These are phyloP conservation scores for Phaseolus coccineus DNA, from an alignment of 331 rosid genomes.

Conservation along the genomic window DNA sequence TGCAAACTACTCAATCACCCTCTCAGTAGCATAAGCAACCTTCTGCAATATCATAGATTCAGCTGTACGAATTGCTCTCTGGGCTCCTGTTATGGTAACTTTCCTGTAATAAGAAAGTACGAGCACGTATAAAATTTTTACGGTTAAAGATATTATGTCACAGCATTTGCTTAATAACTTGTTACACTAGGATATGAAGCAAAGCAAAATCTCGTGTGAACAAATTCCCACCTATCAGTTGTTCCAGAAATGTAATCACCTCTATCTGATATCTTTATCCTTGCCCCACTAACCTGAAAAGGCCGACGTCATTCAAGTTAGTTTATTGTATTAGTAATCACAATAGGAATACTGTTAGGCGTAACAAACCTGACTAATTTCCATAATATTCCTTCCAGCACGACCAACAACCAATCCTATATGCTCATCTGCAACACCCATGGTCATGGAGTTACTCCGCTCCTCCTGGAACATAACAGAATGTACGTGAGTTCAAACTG, in stretches of 20 bases:
- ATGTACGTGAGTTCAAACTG: constrained; percentile 33
- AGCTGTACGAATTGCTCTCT: constrained; percentile 87
- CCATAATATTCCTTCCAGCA: constrained; percentile 92
- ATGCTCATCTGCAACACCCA: constrained; percentile 89
- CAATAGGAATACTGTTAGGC: constrained; percentile 16
- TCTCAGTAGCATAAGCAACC: constrained; percentile 90
- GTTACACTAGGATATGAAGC: background rate
- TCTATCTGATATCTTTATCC: constrained; percentile 98
- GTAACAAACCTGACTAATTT: constrained; percentile 87
- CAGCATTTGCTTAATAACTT: constrained; percentile 21
- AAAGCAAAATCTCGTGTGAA: constrained; percentile 25
- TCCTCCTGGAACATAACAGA: constrained; percentile 81
- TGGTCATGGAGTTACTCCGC: constrained; percentile 78
- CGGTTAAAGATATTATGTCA: background rate
- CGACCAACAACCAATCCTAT: constrained; percentile 99
- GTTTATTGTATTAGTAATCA: constrained; percentile 31
- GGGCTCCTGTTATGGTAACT: constrained; percentile 98
- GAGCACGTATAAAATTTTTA: constrained; percentile 22
- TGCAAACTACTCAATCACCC: constrained; percentile 64
- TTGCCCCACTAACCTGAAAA: constrained; percentile 92
- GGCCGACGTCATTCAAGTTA: constrained; percentile 40
- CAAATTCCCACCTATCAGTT: constrained; percentile 71
- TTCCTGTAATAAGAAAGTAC: constrained; percentile 66
- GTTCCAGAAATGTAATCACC: constrained; percentile 98
- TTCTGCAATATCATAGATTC: constrained; percentile 95